These are phyloP conservation scores for Porphyridium purpureum DNA, from an alignment of 23 red algal genomes.

Conservation along the genomic window DNA sequence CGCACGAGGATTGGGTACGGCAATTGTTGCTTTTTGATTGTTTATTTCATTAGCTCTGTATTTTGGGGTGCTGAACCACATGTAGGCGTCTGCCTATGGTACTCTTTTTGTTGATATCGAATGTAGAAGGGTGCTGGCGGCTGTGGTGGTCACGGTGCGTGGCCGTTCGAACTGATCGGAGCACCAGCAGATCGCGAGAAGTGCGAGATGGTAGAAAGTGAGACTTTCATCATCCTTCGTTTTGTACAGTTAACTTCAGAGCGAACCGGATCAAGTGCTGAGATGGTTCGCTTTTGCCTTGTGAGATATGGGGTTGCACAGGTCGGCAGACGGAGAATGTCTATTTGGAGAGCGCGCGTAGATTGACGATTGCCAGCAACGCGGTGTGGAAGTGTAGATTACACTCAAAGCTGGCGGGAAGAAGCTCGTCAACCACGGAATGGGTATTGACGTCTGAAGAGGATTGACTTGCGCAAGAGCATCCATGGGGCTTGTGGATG, in stretches of 20 bases:
- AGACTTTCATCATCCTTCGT: background rate
- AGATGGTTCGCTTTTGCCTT: background rate
- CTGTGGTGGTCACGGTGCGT: too few species aligned
- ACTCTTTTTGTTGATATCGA: too few species aligned
- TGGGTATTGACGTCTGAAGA: background rate
- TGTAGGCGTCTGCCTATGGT: too few species aligned
- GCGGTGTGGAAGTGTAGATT: background rate
- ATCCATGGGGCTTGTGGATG: too few species aligned
- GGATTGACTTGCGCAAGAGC: background rate
- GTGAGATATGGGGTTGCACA: slow-evolving; percentile 10
- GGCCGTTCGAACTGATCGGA: too few species aligned
- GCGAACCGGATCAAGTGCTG: background rate
- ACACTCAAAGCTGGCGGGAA: background rate
- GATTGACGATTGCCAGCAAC: slow-evolving; percentile 3
- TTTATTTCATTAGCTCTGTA: slow-evolving; percentile 17
- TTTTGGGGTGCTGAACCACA: too few species aligned
- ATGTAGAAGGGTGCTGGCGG: too few species aligned
- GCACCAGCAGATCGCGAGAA: too few species aligned
- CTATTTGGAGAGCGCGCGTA: slow-evolving; percentile 6
- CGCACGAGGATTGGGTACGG: slow-evolving; percentile 76
- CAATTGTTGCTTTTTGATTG: slow-evolving; percentile 14
- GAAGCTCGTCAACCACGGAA: background rate
- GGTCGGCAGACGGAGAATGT: background rate
- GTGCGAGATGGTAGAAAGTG: too few species aligned
- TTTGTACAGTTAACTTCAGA: background rate